phyloP scores from a whole-genome alignment of 2,329 filamentous ascomycete genomes.

The Xylaria multiplex region DNA sequence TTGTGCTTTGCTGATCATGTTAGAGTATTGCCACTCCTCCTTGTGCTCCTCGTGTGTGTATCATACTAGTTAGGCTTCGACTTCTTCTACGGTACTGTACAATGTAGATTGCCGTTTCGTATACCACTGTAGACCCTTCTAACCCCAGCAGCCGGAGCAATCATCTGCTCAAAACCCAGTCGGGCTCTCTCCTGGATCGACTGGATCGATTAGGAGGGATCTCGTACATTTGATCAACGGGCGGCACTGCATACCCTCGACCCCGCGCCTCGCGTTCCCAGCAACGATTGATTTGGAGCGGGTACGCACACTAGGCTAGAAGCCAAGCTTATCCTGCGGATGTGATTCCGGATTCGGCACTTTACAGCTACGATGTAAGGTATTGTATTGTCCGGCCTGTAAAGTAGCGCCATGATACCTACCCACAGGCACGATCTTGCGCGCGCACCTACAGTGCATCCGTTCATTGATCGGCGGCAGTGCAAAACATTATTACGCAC shows the following conservation, averaged over 20 bases:
- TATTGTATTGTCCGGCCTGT: not conserved
- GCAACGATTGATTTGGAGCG: slow-evolving; percentile 5
- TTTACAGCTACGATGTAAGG: not conserved
- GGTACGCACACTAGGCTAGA: slow-evolving; percentile 10
- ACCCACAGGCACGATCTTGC: not conserved
- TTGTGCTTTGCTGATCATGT: slow-evolving; percentile 16
- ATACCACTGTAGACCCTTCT: slow-evolving; percentile 1
- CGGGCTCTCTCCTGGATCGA: slow-evolving; percentile 27
- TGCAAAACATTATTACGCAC: slow-evolving; percentile 31
- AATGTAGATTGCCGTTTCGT: not conserved
- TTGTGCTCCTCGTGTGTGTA: too few species aligned
- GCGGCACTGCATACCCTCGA: slow-evolving; percentile 25
- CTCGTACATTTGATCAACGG: slow-evolving; percentile 27
- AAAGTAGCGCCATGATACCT: not conserved
- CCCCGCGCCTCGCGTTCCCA: slow-evolving; percentile 33
- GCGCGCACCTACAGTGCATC: not conserved
- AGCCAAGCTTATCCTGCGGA: slow-evolving; percentile 18
- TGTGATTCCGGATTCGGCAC: slow-evolving; percentile 22
- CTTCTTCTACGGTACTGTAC: slow-evolving; percentile 1
- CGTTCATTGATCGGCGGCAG: slow-evolving; percentile 26
- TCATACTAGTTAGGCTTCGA: slow-evolving; percentile 19
- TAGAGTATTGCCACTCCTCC: slow-evolving; percentile 4
- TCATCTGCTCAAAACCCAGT: slow-evolving; percentile 21
- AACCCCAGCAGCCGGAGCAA: slow-evolving; percentile 20
- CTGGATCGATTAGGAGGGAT: slow-evolving; percentile 25